Conservation (phyloP, 2,329 filamentous ascomycete species). For the Karstenula rhodostoma region DNA sequence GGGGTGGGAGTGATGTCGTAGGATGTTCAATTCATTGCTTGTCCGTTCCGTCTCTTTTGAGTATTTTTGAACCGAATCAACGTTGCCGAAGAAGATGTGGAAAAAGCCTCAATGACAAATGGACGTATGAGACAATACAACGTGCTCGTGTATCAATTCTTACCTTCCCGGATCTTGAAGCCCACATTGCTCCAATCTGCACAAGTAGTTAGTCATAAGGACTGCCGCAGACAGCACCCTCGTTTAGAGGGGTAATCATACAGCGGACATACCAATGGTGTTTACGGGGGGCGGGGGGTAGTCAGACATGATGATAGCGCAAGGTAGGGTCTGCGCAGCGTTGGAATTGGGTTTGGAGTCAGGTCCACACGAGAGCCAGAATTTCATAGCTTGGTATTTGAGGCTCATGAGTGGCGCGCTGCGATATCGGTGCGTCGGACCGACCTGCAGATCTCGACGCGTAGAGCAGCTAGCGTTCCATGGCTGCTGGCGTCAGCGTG, state of each 20-base stretch:
- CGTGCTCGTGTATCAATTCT: constrained; percentile 24
- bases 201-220: constrained; percentile 17
- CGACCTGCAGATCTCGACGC: constrained; percentile 4
- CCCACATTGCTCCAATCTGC: constrained; percentile 91
- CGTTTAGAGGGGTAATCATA: background rate
- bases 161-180: constrained; percentile 90
- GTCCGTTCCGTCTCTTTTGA: constrained; percentile 5
- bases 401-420: constrained; percentile 21
- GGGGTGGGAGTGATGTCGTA: background rate
- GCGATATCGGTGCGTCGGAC: constrained; percentile 42
- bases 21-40: background rate
- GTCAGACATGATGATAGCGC: constrained; percentile 38
- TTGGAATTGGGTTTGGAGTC: constrained; percentile 5
- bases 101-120: background rate
- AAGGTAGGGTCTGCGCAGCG: background rate
- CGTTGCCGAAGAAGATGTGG: background rate
- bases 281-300: constrained; percentile 77
- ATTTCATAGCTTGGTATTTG: constrained; percentile 22
- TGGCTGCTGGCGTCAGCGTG: constrained; percentile 10
- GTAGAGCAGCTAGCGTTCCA: background rate
- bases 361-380: constrained; percentile 11
- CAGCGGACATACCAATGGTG: constrained; percentile 68
- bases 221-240: background rate
- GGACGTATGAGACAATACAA: background rate
- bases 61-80: background rate